Evolutionary conservation across 768 basidiomycete genomes (phyloP).

Genomic region (Mrakia frigida): DNA sequence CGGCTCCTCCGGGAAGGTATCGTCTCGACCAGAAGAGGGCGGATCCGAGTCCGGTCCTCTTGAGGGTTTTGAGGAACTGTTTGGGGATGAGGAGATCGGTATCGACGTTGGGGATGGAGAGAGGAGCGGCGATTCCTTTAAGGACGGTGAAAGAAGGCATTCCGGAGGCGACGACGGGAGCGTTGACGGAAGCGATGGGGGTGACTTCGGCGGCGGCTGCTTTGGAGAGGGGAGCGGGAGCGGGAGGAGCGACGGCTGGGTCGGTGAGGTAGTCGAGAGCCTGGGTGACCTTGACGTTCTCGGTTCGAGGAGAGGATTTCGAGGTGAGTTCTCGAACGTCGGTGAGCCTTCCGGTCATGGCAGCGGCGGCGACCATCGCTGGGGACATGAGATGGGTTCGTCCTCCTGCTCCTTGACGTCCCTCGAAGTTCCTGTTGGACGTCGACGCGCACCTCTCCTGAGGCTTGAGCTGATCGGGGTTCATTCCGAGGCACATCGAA

Average conservation of each 20-base stretch:
- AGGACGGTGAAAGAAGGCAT: conserved; percentile 61
- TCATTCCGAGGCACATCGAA: conserved; percentile 96
- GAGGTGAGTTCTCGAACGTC: conserved; percentile 75
- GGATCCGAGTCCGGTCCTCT: conserved; percentile 77
- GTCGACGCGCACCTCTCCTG: conserved; percentile 82
- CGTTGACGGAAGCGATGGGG: conserved; percentile 16
- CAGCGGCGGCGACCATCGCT: conserved; percentile 89
- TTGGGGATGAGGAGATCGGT: conserved; percentile 94
- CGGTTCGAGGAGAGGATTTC: conserved; percentile 45
- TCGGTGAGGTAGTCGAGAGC: conserved; percentile 74
- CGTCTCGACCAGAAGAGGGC: conserved; percentile 78
- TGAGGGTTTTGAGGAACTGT: conserved; percentile 86
- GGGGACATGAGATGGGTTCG: conserved; percentile 83
- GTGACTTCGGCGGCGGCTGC: conserved; percentile 23
- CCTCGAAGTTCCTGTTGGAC: conserved; percentile 90
- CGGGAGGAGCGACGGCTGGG: conserved; percentile 35
- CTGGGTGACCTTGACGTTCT: conserved; percentile 59
- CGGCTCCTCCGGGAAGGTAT: conserved; percentile 66
- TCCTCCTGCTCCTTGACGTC: conserved; percentile 78
- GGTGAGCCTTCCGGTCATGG: conserved; percentile 74
- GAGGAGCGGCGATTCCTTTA: conserved; percentile 70
- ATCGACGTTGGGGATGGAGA: conserved; percentile 64
- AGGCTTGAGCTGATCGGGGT: conserved; percentile 80
- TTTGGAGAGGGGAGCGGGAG: conserved; percentile 26
- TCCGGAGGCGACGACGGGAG: conserved; percentile 25